Conservation (phyloP, 495 filamentous ascomycete species). For the Pseudotulostoma volvatum region DNA sequence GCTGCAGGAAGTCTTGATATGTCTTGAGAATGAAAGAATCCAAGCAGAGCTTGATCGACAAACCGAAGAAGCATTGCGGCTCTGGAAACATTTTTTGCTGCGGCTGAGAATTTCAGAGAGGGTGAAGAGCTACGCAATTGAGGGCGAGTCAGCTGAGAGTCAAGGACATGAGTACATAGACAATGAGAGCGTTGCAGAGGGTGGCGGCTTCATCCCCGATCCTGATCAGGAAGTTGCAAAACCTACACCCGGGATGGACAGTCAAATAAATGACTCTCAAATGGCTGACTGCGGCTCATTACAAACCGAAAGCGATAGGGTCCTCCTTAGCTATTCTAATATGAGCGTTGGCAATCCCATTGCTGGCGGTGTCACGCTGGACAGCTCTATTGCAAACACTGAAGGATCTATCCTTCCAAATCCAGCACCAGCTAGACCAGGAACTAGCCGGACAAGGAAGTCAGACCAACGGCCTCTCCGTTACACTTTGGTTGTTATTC, state of each 20-base stretch:
- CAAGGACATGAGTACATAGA: constrained; percentile 9
- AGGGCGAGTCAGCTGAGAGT: constrained; percentile 26
- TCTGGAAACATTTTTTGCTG: constrained; percentile 65
- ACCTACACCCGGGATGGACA: not conserved
- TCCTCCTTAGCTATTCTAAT: too few relatives aligned
- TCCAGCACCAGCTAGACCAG: too few relatives aligned
- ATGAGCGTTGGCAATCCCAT: too few relatives aligned
- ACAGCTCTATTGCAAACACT: too few relatives aligned
- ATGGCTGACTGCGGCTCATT: too few relatives aligned
- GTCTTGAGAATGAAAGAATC: constrained; percentile 43
- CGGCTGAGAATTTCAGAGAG: constrained; percentile 64
- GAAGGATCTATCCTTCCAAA: too few relatives aligned
- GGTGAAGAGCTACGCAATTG: constrained; percentile 44
- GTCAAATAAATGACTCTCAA: too few relatives aligned
- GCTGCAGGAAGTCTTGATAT: constrained; percentile 46
- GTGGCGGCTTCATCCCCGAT: constrained; percentile 33
- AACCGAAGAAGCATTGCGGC: constrained; percentile 38
- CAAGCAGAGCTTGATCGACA: constrained; percentile 40
- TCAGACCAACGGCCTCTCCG: too few relatives aligned
- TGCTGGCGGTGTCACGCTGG: too few relatives aligned
- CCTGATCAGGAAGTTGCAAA: constrained; percentile 19
- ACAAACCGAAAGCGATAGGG: too few relatives aligned
- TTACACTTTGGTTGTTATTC: constrained; percentile 24
- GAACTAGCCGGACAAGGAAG: too few relatives aligned
- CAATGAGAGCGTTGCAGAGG: constrained; percentile 12